Percentiles rank a stretch among this genome's conserved stretches.
These are phyloP conservation scores for Uromyces viciae-fabae DNA, from an alignment of 1,284 basidiomycete genomes.

Conservation along the genomic window DNA sequence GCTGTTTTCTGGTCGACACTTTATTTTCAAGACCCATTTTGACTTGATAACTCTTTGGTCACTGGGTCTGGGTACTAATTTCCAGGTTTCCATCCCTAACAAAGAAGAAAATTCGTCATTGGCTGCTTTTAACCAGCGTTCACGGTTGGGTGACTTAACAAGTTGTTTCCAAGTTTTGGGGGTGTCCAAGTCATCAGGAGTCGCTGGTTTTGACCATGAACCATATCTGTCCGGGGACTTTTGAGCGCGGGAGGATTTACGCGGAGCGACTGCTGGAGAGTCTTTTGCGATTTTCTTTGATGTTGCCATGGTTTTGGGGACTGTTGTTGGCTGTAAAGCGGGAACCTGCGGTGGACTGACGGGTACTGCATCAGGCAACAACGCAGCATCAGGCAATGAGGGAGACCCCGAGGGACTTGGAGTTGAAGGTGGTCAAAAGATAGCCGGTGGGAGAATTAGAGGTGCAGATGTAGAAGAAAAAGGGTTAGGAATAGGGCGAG, in stretches of 20 bases:
- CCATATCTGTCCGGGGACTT: background rate
- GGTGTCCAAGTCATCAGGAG: background rate
- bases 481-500: background rate
- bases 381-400: too few relatives aligned
- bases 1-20: background rate
- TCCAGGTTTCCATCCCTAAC: background rate
- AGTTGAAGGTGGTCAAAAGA: too few relatives aligned
- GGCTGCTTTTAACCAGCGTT: background rate
- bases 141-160: background rate
- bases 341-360: too few relatives aligned
- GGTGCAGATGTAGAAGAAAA: background rate
- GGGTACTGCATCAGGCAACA: too few relatives aligned
- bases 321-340: too few relatives aligned
- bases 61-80: background rate
- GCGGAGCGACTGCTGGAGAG: too few relatives aligned
- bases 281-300: too few relatives aligned
- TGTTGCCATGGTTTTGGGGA: too few relatives aligned
- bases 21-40: background rate
- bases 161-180: conserved; percentile 7
- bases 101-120: background rate
- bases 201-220: background rate
- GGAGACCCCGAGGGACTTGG: too few relatives aligned
- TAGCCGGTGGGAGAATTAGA: background rate
- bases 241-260: background rate
- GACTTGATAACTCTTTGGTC: background rate